Evolutionary conservation across 2,329 filamentous ascomycete species (phyloP).

Genomic region (Ceratocystis albifundus): DNA sequence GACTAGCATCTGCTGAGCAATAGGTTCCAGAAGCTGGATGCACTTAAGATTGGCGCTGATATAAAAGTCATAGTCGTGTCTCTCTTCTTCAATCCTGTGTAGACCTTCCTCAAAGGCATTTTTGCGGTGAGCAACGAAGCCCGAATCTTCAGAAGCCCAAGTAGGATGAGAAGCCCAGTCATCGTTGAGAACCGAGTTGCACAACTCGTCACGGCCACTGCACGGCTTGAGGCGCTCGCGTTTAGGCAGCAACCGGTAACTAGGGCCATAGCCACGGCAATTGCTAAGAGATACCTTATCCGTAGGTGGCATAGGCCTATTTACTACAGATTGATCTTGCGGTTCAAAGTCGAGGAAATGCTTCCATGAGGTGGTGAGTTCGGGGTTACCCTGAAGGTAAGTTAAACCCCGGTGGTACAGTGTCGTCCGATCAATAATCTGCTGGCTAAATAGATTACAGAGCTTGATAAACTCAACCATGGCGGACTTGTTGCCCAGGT

Average conservation of each 20-base stretch:
- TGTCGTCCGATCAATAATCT: constrained; percentile 75
- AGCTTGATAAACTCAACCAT: constrained; percentile 96
- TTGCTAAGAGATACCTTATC: constrained; percentile 88
- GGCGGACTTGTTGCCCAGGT: constrained; percentile 78
- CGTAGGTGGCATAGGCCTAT: constrained; percentile 60
- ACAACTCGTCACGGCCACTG: constrained; percentile 89
- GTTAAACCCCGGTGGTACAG: constrained; percentile 70
- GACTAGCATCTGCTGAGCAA: constrained; percentile 77
- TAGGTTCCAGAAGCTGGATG: constrained; percentile 88
- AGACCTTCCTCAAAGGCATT: constrained; percentile 90
- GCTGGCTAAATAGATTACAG: constrained; percentile 88
- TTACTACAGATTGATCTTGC: constrained; percentile 66
- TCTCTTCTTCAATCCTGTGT: constrained; percentile 93
- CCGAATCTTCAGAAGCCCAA: constrained; percentile 95
- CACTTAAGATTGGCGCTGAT: constrained; percentile 92
- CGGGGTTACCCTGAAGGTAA: constrained; percentile 79
- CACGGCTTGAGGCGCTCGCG: constrained; percentile 83
- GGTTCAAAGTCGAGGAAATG: constrained; percentile 68
- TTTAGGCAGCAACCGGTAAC: constrained; percentile 85
- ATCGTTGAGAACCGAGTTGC: constrained; percentile 85
- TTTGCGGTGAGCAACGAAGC: constrained; percentile 95
- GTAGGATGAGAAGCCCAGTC: constrained; percentile 98
- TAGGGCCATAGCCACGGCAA: constrained; percentile 88
- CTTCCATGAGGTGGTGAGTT: constrained; percentile 84
- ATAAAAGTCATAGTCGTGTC: constrained; percentile 97